A percentile compares a stretch with the other conserved stretches of the same genome.
Conservation (phyloP, 2,329 filamentous ascomycete genomes). For the Aspergillus proliferans region DNA sequence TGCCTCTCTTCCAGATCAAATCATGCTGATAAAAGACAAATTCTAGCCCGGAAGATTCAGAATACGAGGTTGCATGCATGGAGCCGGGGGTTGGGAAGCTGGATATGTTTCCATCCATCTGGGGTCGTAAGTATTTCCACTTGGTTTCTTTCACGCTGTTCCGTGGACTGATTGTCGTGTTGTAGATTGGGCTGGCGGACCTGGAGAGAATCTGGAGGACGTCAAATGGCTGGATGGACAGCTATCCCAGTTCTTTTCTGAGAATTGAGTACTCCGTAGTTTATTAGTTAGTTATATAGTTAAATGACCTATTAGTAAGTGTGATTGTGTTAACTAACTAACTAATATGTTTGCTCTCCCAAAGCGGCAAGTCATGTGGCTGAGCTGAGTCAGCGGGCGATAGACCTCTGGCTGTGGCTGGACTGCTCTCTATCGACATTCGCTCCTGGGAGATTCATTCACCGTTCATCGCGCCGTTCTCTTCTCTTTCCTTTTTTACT, state of each 20-base stretch:
- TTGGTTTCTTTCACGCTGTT: not conserved
- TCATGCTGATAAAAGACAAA: not conserved
- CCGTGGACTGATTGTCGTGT: constrained; percentile 11
- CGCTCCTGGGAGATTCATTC: not conserved
- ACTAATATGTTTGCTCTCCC: too few relatives aligned
- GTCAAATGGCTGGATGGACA: constrained; percentile 64
- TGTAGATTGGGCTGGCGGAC: constrained; percentile 58
- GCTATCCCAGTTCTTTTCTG: constrained; percentile 48
- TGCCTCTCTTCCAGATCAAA: not conserved
- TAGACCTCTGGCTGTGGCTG: not conserved
- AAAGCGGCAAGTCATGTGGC: too few relatives aligned
- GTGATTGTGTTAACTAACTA: too few relatives aligned
- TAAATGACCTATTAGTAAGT: too few relatives aligned
- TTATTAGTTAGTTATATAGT: too few relatives aligned
- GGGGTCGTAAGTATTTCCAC: constrained; percentile 50
- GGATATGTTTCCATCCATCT: constrained; percentile 53
- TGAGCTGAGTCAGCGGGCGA: not conserved
- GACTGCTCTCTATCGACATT: not conserved
- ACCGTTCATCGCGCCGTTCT: not conserved
- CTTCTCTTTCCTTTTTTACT: constrained; percentile 1
- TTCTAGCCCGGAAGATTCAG: constrained; percentile 64
- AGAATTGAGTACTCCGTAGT: not conserved
- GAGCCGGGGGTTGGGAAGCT: constrained; percentile 51
- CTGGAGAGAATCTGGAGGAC: constrained; percentile 65
- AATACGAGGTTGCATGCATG: constrained; percentile 64